These are phyloP conservation scores for Plasmopara muralis DNA, from an alignment of 352 stramenopile species.

Conservation along the genomic window DNA sequence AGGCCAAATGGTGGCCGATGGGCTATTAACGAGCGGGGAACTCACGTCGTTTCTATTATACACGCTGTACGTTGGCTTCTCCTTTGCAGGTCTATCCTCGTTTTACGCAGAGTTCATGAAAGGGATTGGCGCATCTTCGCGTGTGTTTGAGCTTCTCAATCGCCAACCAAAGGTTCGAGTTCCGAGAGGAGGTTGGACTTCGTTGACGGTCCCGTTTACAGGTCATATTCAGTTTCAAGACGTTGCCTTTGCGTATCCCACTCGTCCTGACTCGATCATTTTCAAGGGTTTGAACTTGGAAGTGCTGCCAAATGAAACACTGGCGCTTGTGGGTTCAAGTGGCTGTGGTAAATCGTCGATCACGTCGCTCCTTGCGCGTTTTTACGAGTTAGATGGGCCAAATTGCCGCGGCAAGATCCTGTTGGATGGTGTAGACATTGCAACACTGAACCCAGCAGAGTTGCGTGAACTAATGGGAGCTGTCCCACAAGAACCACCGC, in stretches of 20 bases:
- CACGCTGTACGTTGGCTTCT: conserved; percentile 87
- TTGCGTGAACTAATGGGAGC: conserved; percentile 58
- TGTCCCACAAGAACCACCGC: conserved; percentile 61
- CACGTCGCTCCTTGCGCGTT: conserved; percentile 60
- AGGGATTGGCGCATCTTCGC: conserved; percentile 79
- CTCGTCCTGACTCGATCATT: conserved; percentile 44
- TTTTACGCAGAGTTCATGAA: conserved; percentile 91
- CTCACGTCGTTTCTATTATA: conserved; percentile 93
- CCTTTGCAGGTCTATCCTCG: conserved; percentile 83
- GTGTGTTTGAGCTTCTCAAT: conserved; percentile 90
- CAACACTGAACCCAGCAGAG: conserved; percentile 39
- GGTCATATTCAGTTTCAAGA: conserved; percentile 77
- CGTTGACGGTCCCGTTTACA: conserved; percentile 29
- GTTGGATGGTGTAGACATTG: conserved; percentile 56
- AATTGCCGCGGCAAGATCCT: conserved; percentile 43
- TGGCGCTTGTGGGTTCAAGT: conserved; percentile 64
- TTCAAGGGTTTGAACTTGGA: conserved; percentile 47
- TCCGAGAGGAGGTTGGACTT: conserved; percentile 25
- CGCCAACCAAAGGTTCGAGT: conserved; percentile 56
- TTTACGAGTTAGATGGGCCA: conserved; percentile 58
- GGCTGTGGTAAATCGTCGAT: conserved; percentile 72
- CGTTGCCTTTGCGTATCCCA: conserved; percentile 70
- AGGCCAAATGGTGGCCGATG: conserved; percentile 84
- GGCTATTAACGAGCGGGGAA: conserved; percentile 81
- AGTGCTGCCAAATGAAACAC: conserved; percentile 58